phyloP scores from a whole-genome alignment of 768 basidiomycete species.

The Tylopilus balloui region DNA sequence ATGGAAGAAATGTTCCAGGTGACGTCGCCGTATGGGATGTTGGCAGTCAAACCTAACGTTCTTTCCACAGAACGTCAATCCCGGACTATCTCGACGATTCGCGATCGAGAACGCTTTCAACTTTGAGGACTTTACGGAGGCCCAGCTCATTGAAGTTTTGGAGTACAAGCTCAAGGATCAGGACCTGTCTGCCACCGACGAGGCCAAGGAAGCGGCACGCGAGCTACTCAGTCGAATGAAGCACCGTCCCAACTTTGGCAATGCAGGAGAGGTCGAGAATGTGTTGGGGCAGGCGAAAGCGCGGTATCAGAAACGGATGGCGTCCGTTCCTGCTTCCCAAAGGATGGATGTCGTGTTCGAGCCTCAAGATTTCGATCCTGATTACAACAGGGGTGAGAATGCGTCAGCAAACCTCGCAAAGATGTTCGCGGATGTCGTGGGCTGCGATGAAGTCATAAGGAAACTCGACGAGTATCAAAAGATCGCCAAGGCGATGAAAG shows the following conservation, averaged over 20 bases:
- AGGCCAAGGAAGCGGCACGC: constrained; percentile 55
- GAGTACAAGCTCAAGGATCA: constrained; percentile 55
- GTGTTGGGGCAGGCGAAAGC: constrained; percentile 50
- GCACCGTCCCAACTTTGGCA: constrained; percentile 59
- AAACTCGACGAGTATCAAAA: constrained; percentile 51
- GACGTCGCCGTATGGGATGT: not conserved
- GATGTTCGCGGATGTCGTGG: constrained; percentile 62
- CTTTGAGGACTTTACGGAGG: constrained; percentile 60
- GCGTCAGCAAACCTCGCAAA: constrained; percentile 50
- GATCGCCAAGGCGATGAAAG: constrained; percentile 43
- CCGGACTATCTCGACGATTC: constrained; percentile 63
- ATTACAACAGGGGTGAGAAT: constrained; percentile 47
- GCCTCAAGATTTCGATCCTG: constrained; percentile 58
- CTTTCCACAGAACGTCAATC: constrained; percentile 57
- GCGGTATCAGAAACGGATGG: constrained; percentile 41
- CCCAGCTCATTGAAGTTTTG: constrained; percentile 49
- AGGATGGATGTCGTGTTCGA: constrained; percentile 34
- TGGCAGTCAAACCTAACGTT: not conserved
- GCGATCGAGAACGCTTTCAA: constrained; percentile 64
- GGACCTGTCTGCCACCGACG: constrained; percentile 52
- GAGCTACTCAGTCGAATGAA: constrained; percentile 37
- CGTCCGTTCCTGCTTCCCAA: constrained; percentile 21
- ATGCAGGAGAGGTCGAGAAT: constrained; percentile 64
- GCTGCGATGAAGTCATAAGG: constrained; percentile 49
- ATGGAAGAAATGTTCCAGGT: constrained; percentile 78